Conservation (phyloP, 2,329 filamentous ascomycete genomes). For the Colletotrichum musicola region DNA sequence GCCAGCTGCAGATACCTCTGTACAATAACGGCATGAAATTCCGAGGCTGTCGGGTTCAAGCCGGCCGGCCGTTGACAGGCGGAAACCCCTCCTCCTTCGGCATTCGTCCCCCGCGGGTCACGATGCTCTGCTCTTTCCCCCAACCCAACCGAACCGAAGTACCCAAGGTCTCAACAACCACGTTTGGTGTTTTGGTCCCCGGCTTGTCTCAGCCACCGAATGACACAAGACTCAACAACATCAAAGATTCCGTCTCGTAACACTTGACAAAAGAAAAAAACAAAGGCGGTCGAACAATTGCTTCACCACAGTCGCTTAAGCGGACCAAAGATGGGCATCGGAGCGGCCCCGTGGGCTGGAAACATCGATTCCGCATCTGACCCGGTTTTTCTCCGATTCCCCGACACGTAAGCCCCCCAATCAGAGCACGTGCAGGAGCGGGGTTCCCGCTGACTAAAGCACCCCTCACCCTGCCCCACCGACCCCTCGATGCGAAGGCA, state of each 20-base stretch:
- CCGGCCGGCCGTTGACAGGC: background rate
- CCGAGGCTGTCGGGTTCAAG: background rate
- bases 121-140: background rate
- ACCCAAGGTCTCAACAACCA: background rate
- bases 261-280: background rate
- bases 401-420: conserved; percentile 10
- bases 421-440: background rate
- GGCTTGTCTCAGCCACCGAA: background rate
- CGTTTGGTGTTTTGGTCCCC: background rate
- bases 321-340: conserved; percentile 21
- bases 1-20: too few species aligned
- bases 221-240: background rate
- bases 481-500: conserved; percentile 36
- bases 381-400: conserved; percentile 25
- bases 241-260: background rate
- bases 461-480: background rate
- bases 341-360: conserved; percentile 13
- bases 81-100: background rate
- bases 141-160: background rate
- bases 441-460: conserved; percentile 13
- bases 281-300: background rate
- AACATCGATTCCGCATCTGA: conserved; percentile 7
- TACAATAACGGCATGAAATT: background rate
- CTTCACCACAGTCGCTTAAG: background rate
- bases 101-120: background rate